A percentile compares a stretch with the other conserved stretches of the same genome.
These are phyloP conservation scores for Talaromyces albobiverticillius DNA, from an alignment of 2,329 filamentous ascomycete genomes.

Conservation along the genomic window DNA sequence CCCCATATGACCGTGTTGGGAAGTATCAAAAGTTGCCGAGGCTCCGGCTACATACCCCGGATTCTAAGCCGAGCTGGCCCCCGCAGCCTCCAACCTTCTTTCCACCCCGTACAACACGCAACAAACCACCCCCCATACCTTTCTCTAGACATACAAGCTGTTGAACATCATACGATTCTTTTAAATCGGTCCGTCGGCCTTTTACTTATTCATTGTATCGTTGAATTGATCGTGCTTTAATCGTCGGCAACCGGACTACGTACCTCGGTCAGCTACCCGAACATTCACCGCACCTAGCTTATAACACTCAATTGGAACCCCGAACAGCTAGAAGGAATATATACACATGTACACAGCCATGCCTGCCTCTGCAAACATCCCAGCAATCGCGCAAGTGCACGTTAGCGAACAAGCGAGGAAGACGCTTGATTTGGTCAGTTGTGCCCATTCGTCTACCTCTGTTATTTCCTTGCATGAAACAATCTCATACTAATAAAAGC, in stretches of 20 bases:
- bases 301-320: too few relatives aligned
- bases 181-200: too few relatives aligned
- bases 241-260: too few relatives aligned
- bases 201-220: neutral
- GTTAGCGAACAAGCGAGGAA: slow-evolving; percentile 83
- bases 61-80: slow-evolving; percentile 5
- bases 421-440: slow-evolving; percentile 69
- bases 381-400: slow-evolving; percentile 56
- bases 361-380: slow-evolving; percentile 54
- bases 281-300: too few relatives aligned
- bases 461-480: slow-evolving; percentile 4
- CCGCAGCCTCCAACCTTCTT: neutral
- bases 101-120: neutral
- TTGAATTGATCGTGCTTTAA: neutral
- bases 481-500: too few relatives aligned
- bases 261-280: too few relatives aligned
- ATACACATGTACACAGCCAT: slow-evolving; percentile 33
- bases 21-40: neutral
- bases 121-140: neutral
- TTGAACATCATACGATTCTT: neutral
- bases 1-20: too few relatives aligned
- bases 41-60: slow-evolving; percentile 15
- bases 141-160: neutral
- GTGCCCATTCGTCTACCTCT: neutral
- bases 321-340: neutral